Conservation (phyloP, 208 protist species). For the Acanthamoeba triangularis region DNA sequence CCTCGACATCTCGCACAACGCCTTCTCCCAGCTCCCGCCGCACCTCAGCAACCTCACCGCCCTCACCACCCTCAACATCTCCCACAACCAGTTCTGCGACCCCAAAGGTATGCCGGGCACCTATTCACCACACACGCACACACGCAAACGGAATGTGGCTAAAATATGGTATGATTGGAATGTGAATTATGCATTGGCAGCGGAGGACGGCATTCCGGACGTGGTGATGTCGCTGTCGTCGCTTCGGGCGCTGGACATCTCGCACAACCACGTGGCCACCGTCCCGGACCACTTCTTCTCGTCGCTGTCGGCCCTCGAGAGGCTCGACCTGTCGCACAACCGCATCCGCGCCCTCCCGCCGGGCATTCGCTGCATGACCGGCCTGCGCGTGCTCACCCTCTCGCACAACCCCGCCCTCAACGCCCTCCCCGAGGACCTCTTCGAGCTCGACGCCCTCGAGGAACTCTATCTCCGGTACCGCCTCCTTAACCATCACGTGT, state of each 20-base stretch:
- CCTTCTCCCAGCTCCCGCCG: conserved; percentile 44
- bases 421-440: conserved; percentile 12
- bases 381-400: conserved; percentile 23
- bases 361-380: not conserved
- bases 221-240: conserved; percentile 43
- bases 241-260: not conserved
- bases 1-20: conserved; percentile 58
- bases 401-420: not conserved
- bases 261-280: conserved; percentile 8
- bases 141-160: not conserved
- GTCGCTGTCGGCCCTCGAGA: conserved; percentile 1
- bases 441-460: not conserved
- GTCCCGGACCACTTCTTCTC: conserved; percentile 1
- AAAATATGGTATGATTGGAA: not conserved
- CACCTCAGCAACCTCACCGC: conserved; percentile 23
- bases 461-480: conserved; percentile 1
- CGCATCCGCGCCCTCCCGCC: not conserved
- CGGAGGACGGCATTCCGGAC: not conserved
- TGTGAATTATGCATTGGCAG: not conserved
- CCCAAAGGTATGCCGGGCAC: not conserved
- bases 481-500: not conserved
- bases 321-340: conserved; percentile 16
- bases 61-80: conserved; percentile 42
- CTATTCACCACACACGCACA: not conserved
- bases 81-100: conserved; percentile 20